These are phyloP conservation scores for Xylariales sp. DNA, from an alignment of 2,329 filamentous ascomycete genomes.

Conservation along the genomic window DNA sequence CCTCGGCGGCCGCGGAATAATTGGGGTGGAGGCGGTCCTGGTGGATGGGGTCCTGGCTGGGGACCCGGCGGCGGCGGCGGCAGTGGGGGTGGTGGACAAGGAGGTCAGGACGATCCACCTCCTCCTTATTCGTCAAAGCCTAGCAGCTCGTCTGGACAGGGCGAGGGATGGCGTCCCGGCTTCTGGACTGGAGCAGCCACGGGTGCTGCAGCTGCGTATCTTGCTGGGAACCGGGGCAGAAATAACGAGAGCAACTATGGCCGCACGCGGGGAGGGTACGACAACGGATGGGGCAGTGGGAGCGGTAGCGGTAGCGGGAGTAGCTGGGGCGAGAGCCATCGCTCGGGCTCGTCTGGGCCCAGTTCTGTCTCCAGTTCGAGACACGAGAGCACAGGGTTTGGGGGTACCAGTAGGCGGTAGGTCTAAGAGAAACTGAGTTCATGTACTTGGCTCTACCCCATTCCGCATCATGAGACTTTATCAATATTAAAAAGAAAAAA, in stretches of 20 bases:
- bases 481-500: too few relatives aligned
- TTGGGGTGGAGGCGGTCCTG: slow-evolving; percentile 33
- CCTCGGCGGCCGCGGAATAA: slow-evolving; percentile 19
- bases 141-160: slow-evolving; percentile 18
- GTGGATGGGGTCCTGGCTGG: slow-evolving; percentile 35
- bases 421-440: too few relatives aligned
- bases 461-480: too few relatives aligned
- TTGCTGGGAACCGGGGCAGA: slow-evolving; percentile 46
- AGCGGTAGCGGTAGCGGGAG: slow-evolving; percentile 15
- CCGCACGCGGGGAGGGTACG: slow-evolving; percentile 19
- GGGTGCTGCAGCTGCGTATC: slow-evolving; percentile 66
- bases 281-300: slow-evolving; percentile 28
- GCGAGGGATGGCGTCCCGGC: slow-evolving; percentile 62
- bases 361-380: slow-evolving; percentile 39
- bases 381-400: slow-evolving; percentile 69
- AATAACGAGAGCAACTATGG: slow-evolving; percentile 32
- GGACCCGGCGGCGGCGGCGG: slow-evolving; percentile 36
- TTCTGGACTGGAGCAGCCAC: slow-evolving; percentile 69
- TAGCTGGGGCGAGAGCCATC: slow-evolving; percentile 18
- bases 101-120: slow-evolving; percentile 40
- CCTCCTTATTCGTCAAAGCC: slow-evolving; percentile 48
- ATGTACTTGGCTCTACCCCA: too few relatives aligned
- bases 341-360: slow-evolving; percentile 28
- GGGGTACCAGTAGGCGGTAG: slow-evolving; percentile 59
- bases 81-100: slow-evolving; percentile 21